A percentile compares a stretch with the other conserved stretches of the same genome.
Conservation (phyloP, 306 rosid species). For the Sechiopsis laciniata region DNA sequence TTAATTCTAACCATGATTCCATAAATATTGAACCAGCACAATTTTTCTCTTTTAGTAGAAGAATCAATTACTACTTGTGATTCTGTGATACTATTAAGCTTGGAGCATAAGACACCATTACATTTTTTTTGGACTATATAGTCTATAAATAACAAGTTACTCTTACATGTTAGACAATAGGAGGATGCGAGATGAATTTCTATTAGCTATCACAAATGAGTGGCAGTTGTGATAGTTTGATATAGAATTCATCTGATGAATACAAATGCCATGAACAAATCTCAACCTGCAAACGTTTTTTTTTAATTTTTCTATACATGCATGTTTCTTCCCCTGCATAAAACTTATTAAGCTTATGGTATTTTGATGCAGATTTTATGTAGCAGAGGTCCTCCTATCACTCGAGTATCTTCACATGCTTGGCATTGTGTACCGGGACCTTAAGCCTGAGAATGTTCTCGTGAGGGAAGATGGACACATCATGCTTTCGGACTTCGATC, state of each 20-base stretch:
- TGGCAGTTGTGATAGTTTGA: neutral
- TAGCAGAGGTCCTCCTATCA: constrained; percentile 84
- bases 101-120: neutral
- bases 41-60: neutral
- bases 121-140: neutral
- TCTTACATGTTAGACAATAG: neutral
- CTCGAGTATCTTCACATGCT: constrained; percentile 97
- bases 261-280: neutral
- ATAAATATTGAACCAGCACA: neutral
- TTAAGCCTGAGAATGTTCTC: constrained; percentile 92
- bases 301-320: neutral
- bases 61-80: neutral
- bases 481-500: constrained; percentile 96
- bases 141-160: neutral
- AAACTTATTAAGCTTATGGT: neutral
- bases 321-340: neutral
- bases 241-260: neutral
- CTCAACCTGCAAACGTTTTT: neutral
- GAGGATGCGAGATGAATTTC: constrained; percentile 12
- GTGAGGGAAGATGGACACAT: constrained; percentile 96
- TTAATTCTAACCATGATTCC: neutral
- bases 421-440: constrained; percentile 97
- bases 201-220: neutral
- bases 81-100: constrained; percentile 4
- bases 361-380: constrained; percentile 76